These are phyloP conservation scores for Ambrosia hybrid DNA, from an alignment of 140 eudicot species.

Conservation along the genomic window DNA sequence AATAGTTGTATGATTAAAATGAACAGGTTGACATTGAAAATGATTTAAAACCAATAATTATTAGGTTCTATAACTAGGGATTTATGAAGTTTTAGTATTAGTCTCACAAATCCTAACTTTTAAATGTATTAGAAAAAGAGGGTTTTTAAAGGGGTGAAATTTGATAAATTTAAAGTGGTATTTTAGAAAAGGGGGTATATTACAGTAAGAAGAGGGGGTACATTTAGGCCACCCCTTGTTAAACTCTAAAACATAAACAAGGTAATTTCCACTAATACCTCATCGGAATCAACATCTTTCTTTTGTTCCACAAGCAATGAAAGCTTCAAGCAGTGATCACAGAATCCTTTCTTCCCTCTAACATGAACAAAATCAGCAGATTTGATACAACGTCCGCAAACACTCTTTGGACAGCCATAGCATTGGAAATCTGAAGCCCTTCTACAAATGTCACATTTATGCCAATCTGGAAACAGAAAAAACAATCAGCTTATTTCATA, in stretches of 20 bases:
- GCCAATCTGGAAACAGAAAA: constrained; percentile 61
- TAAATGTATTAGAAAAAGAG: too few relatives aligned
- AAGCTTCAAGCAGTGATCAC: constrained; percentile 68
- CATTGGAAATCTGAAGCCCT: constrained; percentile 51
- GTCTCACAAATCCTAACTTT: too few relatives aligned
- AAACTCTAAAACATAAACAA: neutral
- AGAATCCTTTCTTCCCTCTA: constrained; percentile 69
- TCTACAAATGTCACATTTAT: constrained; percentile 54
- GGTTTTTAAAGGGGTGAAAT: too few relatives aligned
- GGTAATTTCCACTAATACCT: constrained; percentile 49
- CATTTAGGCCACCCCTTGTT: neutral
- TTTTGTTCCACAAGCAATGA: constrained; percentile 72
- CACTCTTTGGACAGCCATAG: constrained; percentile 63
- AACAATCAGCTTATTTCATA: neutral
- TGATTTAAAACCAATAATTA: too few relatives aligned
- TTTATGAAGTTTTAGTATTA: too few relatives aligned
- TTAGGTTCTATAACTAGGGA: too few relatives aligned
- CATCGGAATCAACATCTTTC: constrained; percentile 67
- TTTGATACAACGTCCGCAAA: constrained; percentile 57
- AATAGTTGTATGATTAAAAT: too few relatives aligned
- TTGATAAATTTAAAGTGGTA: too few relatives aligned
- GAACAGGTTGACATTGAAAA: too few relatives aligned
- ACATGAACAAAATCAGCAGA: constrained; percentile 45
- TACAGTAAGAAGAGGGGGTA: too few relatives aligned
- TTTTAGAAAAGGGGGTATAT: too few relatives aligned